Conservation (phyloP, 805 yeast genomes). For the Candida maesae region DNA sequence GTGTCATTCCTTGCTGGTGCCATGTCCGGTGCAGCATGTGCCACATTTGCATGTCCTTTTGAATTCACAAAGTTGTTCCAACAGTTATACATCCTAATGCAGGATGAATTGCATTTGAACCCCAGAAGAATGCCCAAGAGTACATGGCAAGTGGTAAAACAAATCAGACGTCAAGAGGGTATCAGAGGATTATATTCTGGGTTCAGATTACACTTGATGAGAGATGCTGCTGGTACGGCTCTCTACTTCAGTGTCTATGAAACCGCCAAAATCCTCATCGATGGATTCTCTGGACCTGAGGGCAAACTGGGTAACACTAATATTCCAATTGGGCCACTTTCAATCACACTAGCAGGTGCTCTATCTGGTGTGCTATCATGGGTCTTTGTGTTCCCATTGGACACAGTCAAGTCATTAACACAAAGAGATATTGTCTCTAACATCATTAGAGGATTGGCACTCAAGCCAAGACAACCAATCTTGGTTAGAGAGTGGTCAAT, state of each 20-base stretch:
- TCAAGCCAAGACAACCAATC: constrained; percentile 35
- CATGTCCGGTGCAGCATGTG: constrained; percentile 60
- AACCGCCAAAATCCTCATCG: constrained; percentile 53
- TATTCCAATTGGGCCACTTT: constrained; percentile 34
- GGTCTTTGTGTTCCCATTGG: constrained; percentile 74
- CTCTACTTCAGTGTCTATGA: constrained; percentile 75
- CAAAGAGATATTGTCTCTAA: constrained; percentile 73
- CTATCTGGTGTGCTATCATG: constrained; percentile 72
- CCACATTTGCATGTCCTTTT: constrained; percentile 75
- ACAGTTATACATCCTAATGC: constrained; percentile 52
- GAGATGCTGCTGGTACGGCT: constrained; percentile 72
- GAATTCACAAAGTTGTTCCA: constrained; percentile 81
- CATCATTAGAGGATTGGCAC: constrained; percentile 52
- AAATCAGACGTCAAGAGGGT: constrained; percentile 59
- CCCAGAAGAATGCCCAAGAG: constrained; percentile 33
- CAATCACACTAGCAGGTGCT: constrained; percentile 73
- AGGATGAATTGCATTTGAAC: constrained; percentile 28
- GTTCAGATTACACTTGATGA: constrained; percentile 55
- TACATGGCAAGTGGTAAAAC: constrained; percentile 44
- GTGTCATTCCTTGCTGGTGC: constrained; percentile 54
- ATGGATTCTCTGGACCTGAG: constrained; percentile 18
- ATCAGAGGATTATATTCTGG: constrained; percentile 68
- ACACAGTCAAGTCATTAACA: constrained; percentile 70
- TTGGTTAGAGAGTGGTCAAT: constrained; percentile 32
- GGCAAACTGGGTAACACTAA: constrained; percentile 33